Evolutionary conservation across 495 filamentous ascomycete species (phyloP).

Genomic region (Penicillium atrosanguineum): DNA sequence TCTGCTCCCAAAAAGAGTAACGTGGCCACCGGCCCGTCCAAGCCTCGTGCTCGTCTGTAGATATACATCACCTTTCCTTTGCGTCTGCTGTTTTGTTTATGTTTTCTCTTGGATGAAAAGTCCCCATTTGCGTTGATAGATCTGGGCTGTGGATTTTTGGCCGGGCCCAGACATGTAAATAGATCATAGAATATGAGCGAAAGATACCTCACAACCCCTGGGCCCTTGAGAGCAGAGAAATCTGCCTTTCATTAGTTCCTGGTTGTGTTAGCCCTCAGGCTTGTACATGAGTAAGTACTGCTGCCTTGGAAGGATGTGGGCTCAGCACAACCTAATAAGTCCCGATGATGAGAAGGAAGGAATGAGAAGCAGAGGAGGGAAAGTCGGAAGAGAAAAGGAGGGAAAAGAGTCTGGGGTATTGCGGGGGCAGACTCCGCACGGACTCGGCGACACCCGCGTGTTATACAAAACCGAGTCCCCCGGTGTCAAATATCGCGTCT

Average conservation of each 20-base stretch:
- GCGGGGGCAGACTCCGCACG: conserved; percentile 20
- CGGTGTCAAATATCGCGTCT: conserved; percentile 10
- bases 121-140: conserved; percentile 26
- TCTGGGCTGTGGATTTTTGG: conserved; percentile 2
- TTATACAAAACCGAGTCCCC: not conserved
- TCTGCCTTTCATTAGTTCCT: not conserved
- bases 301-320: not conserved
- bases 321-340: too few species aligned
- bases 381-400: not conserved
- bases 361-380: not conserved
- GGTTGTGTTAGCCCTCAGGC: not conserved
- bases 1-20: conserved; percentile 60
- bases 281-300: not conserved
- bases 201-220: conserved; percentile 9
- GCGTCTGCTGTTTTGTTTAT: conserved; percentile 7
- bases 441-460: not conserved
- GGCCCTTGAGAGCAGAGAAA: not conserved
- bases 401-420: conserved; percentile 20
- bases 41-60: conserved; percentile 32
- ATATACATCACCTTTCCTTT: not conserved
- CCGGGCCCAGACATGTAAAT: conserved; percentile 20
- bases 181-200: conserved; percentile 28
- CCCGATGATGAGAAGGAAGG: not conserved
- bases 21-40: conserved; percentile 37
- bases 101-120: conserved; percentile 14